These are phyloP conservation scores for Aspergillus sclerotiicarbonarius DNA, from an alignment of 495 filamentous ascomycete genomes.

Conservation along the genomic window DNA sequence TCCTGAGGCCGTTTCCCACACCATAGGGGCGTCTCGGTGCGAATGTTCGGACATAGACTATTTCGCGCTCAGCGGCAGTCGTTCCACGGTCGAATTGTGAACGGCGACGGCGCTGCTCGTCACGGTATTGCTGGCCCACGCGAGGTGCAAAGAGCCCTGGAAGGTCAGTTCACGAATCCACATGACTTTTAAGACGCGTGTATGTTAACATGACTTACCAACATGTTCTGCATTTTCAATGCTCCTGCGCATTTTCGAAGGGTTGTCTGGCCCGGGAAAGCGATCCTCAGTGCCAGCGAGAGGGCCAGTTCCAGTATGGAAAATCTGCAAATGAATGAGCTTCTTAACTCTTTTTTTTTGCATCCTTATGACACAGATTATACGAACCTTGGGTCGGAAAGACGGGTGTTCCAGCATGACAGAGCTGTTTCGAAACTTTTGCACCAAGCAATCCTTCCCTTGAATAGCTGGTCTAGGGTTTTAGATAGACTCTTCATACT, in stretches of 20 bases:
- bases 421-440: slow-evolving; percentile 94
- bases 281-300: slow-evolving; percentile 59
- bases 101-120: slow-evolving; percentile 72
- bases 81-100: slow-evolving; percentile 73
- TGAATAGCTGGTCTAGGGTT: slow-evolving; percentile 66
- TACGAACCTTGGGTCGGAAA: slow-evolving; percentile 77
- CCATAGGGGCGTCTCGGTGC: slow-evolving; percentile 19
- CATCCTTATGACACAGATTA: neutral
- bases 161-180: neutral
- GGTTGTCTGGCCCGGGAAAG: slow-evolving; percentile 78
- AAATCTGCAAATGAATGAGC: slow-evolving; percentile 35
- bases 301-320: slow-evolving; percentile 43
- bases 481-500: slow-evolving; percentile 13
- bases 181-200: neutral
- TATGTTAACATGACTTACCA: slow-evolving; percentile 51
- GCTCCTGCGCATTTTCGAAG: slow-evolving; percentile 79
- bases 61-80: slow-evolving; percentile 30
- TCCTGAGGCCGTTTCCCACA: slow-evolving; percentile 20
- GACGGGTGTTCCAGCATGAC: slow-evolving; percentile 83
- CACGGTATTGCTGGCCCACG: slow-evolving; percentile 67
- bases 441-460: slow-evolving; percentile 82
- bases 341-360: neutral
- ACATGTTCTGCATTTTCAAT: slow-evolving; percentile 84
- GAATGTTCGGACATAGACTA: slow-evolving; percentile 26
- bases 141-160: slow-evolving; percentile 68